Evolutionary conservation across 2,329 filamentous ascomycete species (phyloP).

Genomic region (Didymellaceae sp.): DNA sequence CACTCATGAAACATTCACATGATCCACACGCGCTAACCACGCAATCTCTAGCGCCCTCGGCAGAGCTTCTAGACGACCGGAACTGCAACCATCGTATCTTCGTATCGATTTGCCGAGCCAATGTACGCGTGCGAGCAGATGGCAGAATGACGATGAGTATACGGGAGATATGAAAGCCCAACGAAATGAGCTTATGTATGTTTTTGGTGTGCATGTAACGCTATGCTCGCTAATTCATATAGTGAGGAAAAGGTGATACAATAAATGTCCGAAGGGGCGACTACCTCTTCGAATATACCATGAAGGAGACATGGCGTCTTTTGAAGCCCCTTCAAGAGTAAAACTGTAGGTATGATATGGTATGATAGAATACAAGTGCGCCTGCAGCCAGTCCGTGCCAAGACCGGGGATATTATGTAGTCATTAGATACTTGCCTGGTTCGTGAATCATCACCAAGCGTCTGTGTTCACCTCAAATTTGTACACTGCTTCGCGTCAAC

Average conservation of each 20-base stretch:
- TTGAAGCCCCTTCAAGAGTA: too few species aligned
- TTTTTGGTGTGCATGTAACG: too few species aligned
- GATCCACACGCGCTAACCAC: constrained; percentile 8
- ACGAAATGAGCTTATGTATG: background rate
- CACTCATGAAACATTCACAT: constrained; percentile 22
- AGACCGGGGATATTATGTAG: constrained; percentile 8
- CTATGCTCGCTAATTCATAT: too few species aligned
- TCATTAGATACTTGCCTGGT: constrained; percentile 7
- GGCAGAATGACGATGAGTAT: background rate
- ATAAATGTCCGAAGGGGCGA: too few species aligned
- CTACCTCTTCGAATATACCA: too few species aligned
- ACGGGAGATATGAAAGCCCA: background rate
- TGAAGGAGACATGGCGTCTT: too few species aligned
- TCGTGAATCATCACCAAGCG: constrained; percentile 14
- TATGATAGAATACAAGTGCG: constrained; percentile 8
- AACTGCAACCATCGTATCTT: too few species aligned
- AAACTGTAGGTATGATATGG: background rate
- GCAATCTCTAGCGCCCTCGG: constrained; percentile 6
- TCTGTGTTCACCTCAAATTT: background rate
- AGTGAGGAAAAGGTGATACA: too few species aligned
- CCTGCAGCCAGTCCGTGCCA: background rate
- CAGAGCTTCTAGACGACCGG: constrained; percentile 1
- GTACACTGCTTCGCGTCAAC: background rate
- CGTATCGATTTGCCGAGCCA: background rate
- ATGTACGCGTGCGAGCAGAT: background rate